A percentile compares a stretch with the other conserved stretches of the same genome.
Conservation (phyloP, 1,284 basidiomycete genomes). For the Anthracocystis panici-leucophaei region DNA sequence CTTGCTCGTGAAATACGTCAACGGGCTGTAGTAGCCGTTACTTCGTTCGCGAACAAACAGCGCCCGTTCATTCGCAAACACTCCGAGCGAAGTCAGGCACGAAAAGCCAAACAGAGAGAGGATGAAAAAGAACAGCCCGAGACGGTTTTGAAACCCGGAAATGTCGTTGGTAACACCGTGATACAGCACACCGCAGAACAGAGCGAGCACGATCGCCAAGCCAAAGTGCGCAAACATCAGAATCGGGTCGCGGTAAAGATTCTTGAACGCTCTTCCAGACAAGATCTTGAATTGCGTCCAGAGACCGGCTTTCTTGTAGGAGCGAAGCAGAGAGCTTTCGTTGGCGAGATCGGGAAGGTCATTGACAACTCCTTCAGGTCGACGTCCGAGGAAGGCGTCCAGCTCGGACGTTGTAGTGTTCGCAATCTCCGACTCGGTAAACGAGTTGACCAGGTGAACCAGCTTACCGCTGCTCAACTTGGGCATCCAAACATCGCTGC, state of each 20-base stretch:
- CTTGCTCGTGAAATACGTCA: slow-evolving; percentile 95
- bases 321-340: slow-evolving; percentile 75
- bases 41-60: slow-evolving; percentile 96
- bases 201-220: slow-evolving; percentile 84
- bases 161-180: slow-evolving; percentile 77
- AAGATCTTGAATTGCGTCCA: slow-evolving; percentile 90
- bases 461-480: slow-evolving; percentile 72
- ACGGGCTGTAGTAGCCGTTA: slow-evolving; percentile 95
- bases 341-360: slow-evolving; percentile 42
- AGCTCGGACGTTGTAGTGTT: slow-evolving; percentile 78
- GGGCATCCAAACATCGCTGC: slow-evolving; percentile 71
- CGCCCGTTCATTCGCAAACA: slow-evolving; percentile 93
- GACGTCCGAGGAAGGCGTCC: slow-evolving; percentile 64
- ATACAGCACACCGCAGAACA: slow-evolving; percentile 85
- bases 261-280: slow-evolving; percentile 97
- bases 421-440: slow-evolving; percentile 78
- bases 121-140: slow-evolving; percentile 95
- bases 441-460: slow-evolving; percentile 80
- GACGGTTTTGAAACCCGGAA: slow-evolving; percentile 72
- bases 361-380: slow-evolving; percentile 45
- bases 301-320: slow-evolving; percentile 85
- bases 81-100: slow-evolving; percentile 87
- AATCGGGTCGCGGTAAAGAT: slow-evolving; percentile 87
- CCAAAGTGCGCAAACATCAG: slow-evolving; percentile 90
- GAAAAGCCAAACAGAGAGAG: slow-evolving; percentile 95